Evolutionary conservation across 2,329 filamentous ascomycete genomes (phyloP).

Genomic region (Stagonosporopsis rhizophila): DNA sequence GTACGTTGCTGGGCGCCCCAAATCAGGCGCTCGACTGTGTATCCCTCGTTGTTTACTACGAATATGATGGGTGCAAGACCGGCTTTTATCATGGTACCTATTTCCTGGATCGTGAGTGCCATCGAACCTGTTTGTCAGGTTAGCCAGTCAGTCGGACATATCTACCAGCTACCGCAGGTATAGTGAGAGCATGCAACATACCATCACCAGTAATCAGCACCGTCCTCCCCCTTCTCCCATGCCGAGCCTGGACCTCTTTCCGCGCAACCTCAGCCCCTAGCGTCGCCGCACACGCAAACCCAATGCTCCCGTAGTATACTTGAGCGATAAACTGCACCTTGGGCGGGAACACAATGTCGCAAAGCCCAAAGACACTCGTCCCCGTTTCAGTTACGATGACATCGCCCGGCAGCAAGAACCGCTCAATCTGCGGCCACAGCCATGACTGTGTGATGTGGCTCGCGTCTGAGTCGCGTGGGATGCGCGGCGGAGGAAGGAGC

Average conservation of each 20-base stretch:
- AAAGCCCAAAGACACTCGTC: constrained; percentile 50
- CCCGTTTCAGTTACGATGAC: constrained; percentile 53
- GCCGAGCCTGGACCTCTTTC: constrained; percentile 49
- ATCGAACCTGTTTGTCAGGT: constrained; percentile 53
- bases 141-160: background rate
- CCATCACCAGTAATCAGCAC: constrained; percentile 69
- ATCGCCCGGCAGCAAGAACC: constrained; percentile 49
- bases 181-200: background rate
- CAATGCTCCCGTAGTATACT: constrained; percentile 55
- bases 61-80: constrained; percentile 49
- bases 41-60: constrained; percentile 57
- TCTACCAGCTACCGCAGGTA: no score
- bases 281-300: constrained; percentile 52
- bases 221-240: constrained; percentile 47
- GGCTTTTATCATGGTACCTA: constrained; percentile 66
- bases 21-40: constrained; percentile 57
- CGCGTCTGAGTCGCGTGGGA: constrained; percentile 42
- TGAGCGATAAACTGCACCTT: constrained; percentile 47
- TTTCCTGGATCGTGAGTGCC: constrained; percentile 71
- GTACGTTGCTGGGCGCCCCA: constrained; percentile 52
- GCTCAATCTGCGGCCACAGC: constrained; percentile 53
- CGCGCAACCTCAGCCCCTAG: constrained; percentile 58
- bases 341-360: constrained; percentile 42
- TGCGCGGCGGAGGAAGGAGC: constrained; percentile 34
- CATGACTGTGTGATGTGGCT: constrained; percentile 53